Evolutionary conservation across 1,139 yeast species (phyloP), one percentile per base, ranked within the genome.

Genomic region (Scheffersomyces stambukii): DNA sequence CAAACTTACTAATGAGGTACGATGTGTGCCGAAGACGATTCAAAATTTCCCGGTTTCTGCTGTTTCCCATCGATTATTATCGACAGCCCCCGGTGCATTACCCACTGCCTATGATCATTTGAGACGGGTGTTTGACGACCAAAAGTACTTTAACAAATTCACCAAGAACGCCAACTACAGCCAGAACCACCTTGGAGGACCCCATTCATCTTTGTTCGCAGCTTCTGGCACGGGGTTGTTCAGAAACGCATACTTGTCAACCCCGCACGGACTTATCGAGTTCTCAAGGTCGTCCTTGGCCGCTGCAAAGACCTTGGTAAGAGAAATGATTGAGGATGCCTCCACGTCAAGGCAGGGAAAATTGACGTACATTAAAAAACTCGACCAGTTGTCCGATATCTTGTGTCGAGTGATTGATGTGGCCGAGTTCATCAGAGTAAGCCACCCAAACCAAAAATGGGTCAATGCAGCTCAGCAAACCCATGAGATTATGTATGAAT

Each of bases 391-490:
- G 24, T 83, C 95, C 45, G 98, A 91, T 52, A 73, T 83, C 13
- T 58, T 91, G 24, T 91, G 99, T 52, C 75, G 95, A 36, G 97
- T 86, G 6, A 89, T 91, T 24, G 99, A 91, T 53, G 75, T 89
- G 32, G 93, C 96, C 16, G 98, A 91, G 43, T 91, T 91, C 55
- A 77, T 93, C 16, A 66, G 98, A 30, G 89, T 88, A 28, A 78
- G 81, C 1, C 97, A 91, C 52, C 96, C 97, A 1, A 73, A 80
- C 39, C 64, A 64, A 29, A 59, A 65, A 23, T 86, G 85, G 70
- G 70, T 81, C 4, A 68, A 67, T 27, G 93, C 91, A 2, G 96
- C 98, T 1, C 96, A 91, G 47, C 70, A 74, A 30, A 82, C 94
- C 17, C 96, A 91, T 48, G 95, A 86, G 45, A 67, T 77, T 40